Evolutionary conservation across 257 asterid genomes (phyloP), one percentile per base, ranked within the genome.

Genomic region (Coffea canephora): DNA sequence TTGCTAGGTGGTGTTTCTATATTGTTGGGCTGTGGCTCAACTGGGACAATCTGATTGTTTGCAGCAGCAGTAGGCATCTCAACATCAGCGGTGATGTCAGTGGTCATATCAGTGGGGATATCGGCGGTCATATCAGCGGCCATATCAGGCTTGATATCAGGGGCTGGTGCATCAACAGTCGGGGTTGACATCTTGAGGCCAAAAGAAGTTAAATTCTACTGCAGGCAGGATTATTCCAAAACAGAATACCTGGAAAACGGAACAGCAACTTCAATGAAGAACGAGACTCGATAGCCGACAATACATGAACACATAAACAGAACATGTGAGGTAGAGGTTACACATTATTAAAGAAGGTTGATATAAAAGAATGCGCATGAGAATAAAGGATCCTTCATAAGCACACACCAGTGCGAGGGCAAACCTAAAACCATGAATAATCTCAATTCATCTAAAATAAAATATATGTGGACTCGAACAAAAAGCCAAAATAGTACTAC

Each of bases 41-140:
- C 78, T 6, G 88, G 87, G 34, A 88, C 91, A 31, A 91, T 89
- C 86, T 90, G 91, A n/a, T 83, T 86, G 80, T 49, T 48, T 39
- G 45, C 12, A 39, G 3, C 43, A 43, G 46, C 62, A 34, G 73
- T 12, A 34, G 46, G 75, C 76, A 70, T 49, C 8, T 50, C 81
- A 52, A 75, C 66, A 49, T 64, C 77, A 43, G 66, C 73, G 77
- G 79, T 27, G 27, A 75, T 39, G 77, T 79, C 74, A 78, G 25
- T 10, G 76, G 21, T 19, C 12, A 15, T 1, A 39, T 39, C 43
- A 39, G 43, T 39, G 2, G 43, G 18, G 31, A 75, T 41, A 78
- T 77, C 75, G 76, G 27, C 7, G 76, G 13, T 21, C 12, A 16
- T 16, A 46, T 41, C 75, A 39, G 52, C 45, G n/a, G 23, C 23